Conservation (phyloP, 495 filamentous ascomycete genomes). For the Penicillium paradoxum region DNA sequence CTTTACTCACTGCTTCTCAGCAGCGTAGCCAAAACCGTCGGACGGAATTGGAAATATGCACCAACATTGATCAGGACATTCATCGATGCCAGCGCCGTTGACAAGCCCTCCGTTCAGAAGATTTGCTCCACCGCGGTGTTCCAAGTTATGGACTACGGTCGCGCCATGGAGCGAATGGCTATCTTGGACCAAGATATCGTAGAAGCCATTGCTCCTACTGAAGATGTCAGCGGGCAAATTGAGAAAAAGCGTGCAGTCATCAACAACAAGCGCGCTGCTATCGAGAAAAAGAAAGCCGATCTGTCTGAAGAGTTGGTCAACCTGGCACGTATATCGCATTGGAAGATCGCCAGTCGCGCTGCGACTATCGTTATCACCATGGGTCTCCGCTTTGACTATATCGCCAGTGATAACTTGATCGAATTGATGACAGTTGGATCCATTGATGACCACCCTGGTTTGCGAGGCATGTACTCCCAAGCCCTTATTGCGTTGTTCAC, state of each 20-base stretch:
- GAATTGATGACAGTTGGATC: constrained; percentile 80
- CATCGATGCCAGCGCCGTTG: constrained; percentile 81
- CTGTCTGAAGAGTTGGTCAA: constrained; percentile 78
- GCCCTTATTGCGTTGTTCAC: constrained; percentile 77
- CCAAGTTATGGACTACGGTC: constrained; percentile 86
- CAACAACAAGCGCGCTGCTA: constrained; percentile 61
- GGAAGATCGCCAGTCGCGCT: constrained; percentile 89
- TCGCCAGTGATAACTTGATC: constrained; percentile 74
- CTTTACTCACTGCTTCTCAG: constrained; percentile 87
- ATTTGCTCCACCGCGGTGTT: constrained; percentile 76
- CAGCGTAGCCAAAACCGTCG: constrained; percentile 79
- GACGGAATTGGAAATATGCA: constrained; percentile 88
- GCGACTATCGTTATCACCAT: constrained; percentile 84
- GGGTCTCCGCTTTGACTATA: constrained; percentile 80
- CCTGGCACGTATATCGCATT: constrained; percentile 73
- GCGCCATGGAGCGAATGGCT: constrained; percentile 77
- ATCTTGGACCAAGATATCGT: constrained; percentile 72
- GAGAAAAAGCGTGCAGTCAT: constrained; percentile 63
- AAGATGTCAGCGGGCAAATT: constrained; percentile 61
- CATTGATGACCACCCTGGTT: constrained; percentile 82
- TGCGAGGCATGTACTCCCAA: constrained; percentile 74
- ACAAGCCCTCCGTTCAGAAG: constrained; percentile 91
- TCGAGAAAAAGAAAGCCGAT: constrained; percentile 77
- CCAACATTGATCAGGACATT: constrained; percentile 81
- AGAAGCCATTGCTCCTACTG: constrained; percentile 66